Percentiles rank a stretch among this genome's conserved stretches.
These are phyloP conservation scores for Bryoerythrophyllum caledonicum DNA, from an alignment of 225 moss, liverwort and hornwort genomes.

Conservation along the genomic window DNA sequence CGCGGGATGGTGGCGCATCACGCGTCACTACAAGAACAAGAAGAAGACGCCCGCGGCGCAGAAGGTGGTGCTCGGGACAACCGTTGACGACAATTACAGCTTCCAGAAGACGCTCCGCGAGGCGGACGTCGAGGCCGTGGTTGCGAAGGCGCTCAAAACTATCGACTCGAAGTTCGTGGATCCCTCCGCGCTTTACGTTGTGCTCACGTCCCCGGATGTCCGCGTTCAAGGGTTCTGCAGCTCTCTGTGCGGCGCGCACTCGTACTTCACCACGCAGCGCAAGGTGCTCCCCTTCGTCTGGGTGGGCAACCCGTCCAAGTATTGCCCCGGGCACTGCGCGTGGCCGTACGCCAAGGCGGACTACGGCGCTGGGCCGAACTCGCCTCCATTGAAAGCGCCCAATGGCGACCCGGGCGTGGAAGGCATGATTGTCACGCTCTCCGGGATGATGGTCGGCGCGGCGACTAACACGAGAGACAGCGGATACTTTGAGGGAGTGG, in stretches of 20 bases:
- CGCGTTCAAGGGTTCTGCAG: conserved; percentile 53
- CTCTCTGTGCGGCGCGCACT: conserved; percentile 50
- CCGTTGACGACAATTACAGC: conserved; percentile 13
- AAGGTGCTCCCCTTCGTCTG: conserved; percentile 41
- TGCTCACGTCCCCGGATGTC: conserved; percentile 48
- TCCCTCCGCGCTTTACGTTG: conserved; percentile 31
- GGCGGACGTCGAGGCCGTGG: conserved; percentile 34
- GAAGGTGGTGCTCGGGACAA: conserved; percentile 34
- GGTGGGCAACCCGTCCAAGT: conserved; percentile 47
- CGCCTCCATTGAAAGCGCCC: conserved; percentile 36
- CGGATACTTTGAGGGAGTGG: conserved; percentile 35
- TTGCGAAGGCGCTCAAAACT: conserved; percentile 14
- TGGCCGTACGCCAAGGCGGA: conserved; percentile 46
- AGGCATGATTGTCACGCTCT: conserved; percentile 50
- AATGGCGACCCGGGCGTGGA: conserved; percentile 46
- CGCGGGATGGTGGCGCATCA: conserved; percentile 41
- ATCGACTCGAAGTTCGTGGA: conserved; percentile 9
- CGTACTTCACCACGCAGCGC: conserved; percentile 15
- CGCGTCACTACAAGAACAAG: conserved; percentile 27
- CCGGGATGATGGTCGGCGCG: conserved; percentile 39
- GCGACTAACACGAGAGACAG: conserved; percentile 36
- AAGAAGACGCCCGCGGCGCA: conserved; percentile 28
- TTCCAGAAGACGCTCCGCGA: conserved; percentile 29
- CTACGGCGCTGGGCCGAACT: conserved; percentile 33
- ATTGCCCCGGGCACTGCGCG: conserved; percentile 48